These are phyloP conservation scores for Carex sylvatica DNA, from an alignment of 202 grass and related monocot genomes.

Conservation along the genomic window DNA sequence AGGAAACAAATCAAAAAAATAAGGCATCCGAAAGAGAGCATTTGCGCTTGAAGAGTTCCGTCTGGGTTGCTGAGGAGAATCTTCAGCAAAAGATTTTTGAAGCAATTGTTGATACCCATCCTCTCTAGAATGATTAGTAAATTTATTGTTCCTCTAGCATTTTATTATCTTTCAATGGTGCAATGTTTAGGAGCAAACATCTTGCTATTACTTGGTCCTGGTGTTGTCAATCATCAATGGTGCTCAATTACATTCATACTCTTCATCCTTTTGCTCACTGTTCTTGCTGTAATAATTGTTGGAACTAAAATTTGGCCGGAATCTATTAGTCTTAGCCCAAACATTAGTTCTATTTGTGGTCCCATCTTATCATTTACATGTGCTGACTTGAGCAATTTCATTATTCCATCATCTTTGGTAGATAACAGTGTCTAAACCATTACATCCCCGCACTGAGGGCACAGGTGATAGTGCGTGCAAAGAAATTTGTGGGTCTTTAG, in stretches of 20 bases:
- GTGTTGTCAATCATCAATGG: neutral
- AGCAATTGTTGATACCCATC: slow-evolving; percentile 33
- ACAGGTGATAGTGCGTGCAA: neutral
- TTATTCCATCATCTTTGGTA: neutral
- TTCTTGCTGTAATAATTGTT: slow-evolving; percentile 2
- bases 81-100: slow-evolving; percentile 41
- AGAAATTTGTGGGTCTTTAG: neutral
- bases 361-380: neutral
- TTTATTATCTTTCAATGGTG: neutral
- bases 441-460: neutral
- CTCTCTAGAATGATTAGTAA: slow-evolving; percentile 33
- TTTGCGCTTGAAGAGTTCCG: slow-evolving; percentile 55
- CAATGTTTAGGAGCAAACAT: neutral
- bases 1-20: slow-evolving; percentile 45
- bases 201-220: neutral
- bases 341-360: neutral
- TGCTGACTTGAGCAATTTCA: neutral
- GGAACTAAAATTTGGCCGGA: neutral
- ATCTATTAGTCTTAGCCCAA: neutral
- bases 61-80: slow-evolving; percentile 66
- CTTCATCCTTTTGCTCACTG: neutral
- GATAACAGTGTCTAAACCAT: neutral
- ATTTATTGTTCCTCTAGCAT: neutral
- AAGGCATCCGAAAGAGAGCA: slow-evolving; percentile 50
- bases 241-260: neutral